Evolutionary conservation across 331 rosid species (phyloP), one percentile per base, ranked within the genome.

Genomic region (Quercus lobata): DNA sequence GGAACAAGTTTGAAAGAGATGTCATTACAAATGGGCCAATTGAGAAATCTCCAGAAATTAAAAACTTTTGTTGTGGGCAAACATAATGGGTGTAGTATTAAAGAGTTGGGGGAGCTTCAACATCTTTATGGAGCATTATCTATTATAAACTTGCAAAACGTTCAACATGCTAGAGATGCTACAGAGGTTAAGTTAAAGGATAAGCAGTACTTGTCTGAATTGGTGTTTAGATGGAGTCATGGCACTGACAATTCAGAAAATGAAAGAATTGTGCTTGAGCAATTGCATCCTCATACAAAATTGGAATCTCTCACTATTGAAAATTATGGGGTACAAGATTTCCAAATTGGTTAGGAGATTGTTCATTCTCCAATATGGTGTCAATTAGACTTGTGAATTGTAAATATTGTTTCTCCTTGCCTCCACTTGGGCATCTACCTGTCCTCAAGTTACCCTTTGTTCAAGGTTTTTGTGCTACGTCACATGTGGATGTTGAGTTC

Each of bases 381-480:
- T 65, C 70, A 19, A 52, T 73, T 1, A 1, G 19, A 32, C 62
- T 80, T 19, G 4, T 25, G 0, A 34, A 66, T 1, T 79, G 78
- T 46, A 55, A 55, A 6, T 21, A 65, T 16, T 80, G 79, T 6
- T 6, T 19, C 18, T 22, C 14, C 2, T 73, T 82, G 54, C 79
- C 82, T 14, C 69, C 86, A 41, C 73, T 82, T 5, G 76, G 82
- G 14, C 73, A 29, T 25, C 60, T 78, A 53, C 72, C 79, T 19
- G 30, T 14, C 30, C 81, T 76, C 53, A 65, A 71, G 63, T 11
- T 19, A 57, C 37, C 72, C 4, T 25, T 19, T 5, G 25, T 82
- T 72, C 1, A 7, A 19, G 56, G 41, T 2, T 34, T 79, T 49
- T 1, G 41, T 2, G 66, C 32, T n/a, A 21, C 30, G 22, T 30